These are phyloP conservation scores for Populus deltoides DNA, from an alignment of 345 rosid genomes.

Conservation along the genomic window DNA sequence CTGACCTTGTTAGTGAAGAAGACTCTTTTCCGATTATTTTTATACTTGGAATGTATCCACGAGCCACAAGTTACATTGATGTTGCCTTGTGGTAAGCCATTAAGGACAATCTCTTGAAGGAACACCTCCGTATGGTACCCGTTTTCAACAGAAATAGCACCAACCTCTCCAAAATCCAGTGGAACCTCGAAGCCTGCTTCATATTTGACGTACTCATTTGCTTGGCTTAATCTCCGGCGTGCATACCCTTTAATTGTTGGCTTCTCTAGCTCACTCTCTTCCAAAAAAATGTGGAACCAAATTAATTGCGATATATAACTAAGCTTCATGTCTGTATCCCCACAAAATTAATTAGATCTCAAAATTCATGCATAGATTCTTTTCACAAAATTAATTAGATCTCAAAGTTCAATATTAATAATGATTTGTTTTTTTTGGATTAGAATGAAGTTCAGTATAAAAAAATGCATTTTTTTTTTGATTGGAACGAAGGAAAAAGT, in stretches of 20 bases:
- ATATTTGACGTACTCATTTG: constrained; percentile 31
- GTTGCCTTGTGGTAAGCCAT: constrained; percentile 36
- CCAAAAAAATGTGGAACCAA: neutral
- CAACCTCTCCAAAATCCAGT: constrained; percentile 54
- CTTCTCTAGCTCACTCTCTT: constrained; percentile 48
- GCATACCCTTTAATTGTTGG: constrained; percentile 48
- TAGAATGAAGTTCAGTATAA: too few species aligned
- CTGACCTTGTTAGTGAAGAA: constrained; percentile 62
- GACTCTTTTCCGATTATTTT: constrained; percentile 45
- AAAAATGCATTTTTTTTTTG: too few species aligned
- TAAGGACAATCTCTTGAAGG: constrained; percentile 42
- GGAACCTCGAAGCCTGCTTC: constrained; percentile 58
- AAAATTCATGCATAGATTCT: too few species aligned
- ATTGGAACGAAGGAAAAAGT: neutral
- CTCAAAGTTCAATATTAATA: too few species aligned
- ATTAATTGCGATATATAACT: neutral
- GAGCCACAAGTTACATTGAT: constrained; percentile 49
- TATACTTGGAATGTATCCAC: constrained; percentile 59
- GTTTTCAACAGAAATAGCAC: constrained; percentile 61
- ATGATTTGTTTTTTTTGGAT: too few species aligned
- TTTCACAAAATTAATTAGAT: too few species aligned
- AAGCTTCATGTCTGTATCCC: neutral
- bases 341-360: neutral
- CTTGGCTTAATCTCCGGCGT: constrained; percentile 20
- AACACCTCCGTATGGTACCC: constrained; percentile 67